Percentiles rank a stretch among this genome's conserved stretches.
Evolutionary conservation across 805 yeast species (phyloP).

Genomic region (Vanderwaltozyma verrucispora): DNA sequence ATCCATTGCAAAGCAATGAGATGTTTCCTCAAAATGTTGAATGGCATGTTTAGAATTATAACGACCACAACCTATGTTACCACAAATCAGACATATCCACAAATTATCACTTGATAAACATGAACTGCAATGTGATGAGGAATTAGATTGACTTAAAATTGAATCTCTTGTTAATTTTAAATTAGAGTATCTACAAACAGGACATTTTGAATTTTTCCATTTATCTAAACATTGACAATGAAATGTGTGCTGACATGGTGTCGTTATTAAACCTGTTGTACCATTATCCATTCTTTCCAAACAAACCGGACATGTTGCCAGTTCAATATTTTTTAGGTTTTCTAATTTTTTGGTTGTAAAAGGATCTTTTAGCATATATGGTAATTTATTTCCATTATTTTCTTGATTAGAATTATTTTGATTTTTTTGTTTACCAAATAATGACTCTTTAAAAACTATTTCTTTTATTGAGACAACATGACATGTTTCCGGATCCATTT

Average conservation of each 20-base stretch:
- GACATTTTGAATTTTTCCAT: constrained; percentile 88
- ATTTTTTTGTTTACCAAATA: constrained; percentile 8
- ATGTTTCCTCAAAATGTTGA: constrained; percentile 63
- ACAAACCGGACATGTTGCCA: constrained; percentile 92
- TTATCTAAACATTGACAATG: constrained; percentile 81
- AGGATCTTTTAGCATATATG: constrained; percentile 64
- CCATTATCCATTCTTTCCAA: constrained; percentile 77
- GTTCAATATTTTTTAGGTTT: constrained; percentile 35
- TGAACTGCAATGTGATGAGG: constrained; percentile 34
- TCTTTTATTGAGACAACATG: constrained; percentile 63
- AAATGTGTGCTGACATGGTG: constrained; percentile 87
- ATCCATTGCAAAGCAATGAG: constrained; percentile 90
- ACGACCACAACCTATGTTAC: constrained; percentile 86
- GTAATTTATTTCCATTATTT: constrained; percentile 34
- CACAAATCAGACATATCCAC: constrained; percentile 88
- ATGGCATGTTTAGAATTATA: constrained; percentile 81
- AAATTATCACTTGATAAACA: constrained; percentile 55
- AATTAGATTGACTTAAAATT: constrained; percentile 19
- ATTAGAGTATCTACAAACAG: constrained; percentile 76
- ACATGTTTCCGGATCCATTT: constrained; percentile 84
- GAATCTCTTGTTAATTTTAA: constrained; percentile 22
- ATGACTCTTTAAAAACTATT: constrained; percentile 34
- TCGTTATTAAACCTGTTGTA: constrained; percentile 72
- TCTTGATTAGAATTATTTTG: no score
- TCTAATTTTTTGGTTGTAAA: constrained; percentile 36